Conservation (phyloP, 2,329 filamentous ascomycete genomes). For the Colletotrichum sp. region DNA sequence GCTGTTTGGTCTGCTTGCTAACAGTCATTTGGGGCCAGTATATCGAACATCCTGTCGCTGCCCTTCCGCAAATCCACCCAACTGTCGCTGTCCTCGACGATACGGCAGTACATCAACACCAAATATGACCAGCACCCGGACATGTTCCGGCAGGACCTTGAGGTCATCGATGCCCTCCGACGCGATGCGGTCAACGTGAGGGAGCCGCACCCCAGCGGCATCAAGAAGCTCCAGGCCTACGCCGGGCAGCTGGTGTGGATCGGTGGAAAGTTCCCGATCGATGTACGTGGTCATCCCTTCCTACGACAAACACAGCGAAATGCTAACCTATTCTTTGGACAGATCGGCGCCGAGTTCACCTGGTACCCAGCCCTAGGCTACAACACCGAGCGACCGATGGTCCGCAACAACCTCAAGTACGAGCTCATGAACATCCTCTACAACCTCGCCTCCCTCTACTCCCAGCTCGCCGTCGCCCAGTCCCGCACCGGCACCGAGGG, state of each 20-base stretch:
- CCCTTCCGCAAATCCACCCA: conserved; percentile 88
- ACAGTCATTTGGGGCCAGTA: conserved; percentile 22
- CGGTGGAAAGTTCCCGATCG: conserved; percentile 93
- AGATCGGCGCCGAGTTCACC: conserved; percentile 93
- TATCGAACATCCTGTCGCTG: conserved; percentile 72
- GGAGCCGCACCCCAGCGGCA: conserved; percentile 85
- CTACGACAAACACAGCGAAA: neutral
- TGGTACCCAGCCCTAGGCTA: conserved; percentile 97
- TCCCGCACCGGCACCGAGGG: conserved; percentile 82
- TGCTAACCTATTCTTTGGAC: neutral
- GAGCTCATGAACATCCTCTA: conserved; percentile 93
- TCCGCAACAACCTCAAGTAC: conserved; percentile 72
- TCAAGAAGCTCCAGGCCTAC: conserved; percentile 89
- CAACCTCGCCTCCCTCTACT: conserved; percentile 93
- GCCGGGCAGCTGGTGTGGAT: conserved; percentile 94
- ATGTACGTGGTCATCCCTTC: conserved; percentile 59
- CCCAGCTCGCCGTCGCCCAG: conserved; percentile 83
- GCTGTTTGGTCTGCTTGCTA: neutral
- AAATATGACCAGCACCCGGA: conserved; percentile 99
- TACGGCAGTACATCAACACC: conserved; percentile 93
- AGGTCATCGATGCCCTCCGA: conserved; percentile 83
- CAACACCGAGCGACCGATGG: conserved; percentile 76
- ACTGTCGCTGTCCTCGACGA: conserved; percentile 79
- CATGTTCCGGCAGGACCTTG: conserved; percentile 88
- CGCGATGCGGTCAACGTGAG: conserved; percentile 86